Evolutionary conservation across 352 stramenopile species (phyloP).

Genomic region (Phytophthora colocasiae): DNA sequence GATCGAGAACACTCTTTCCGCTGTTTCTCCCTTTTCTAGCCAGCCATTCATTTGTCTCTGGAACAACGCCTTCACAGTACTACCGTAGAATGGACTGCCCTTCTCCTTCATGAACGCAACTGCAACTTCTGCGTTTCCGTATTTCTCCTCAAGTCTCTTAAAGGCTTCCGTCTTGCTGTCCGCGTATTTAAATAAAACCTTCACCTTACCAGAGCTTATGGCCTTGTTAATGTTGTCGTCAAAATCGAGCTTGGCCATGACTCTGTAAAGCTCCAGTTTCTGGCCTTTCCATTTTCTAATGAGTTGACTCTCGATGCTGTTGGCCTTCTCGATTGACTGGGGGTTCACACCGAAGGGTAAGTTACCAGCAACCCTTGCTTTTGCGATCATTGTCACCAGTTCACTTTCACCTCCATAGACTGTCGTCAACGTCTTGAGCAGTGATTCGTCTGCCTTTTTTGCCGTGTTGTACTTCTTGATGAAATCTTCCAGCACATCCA

Average conservation of each 20-base stretch:
- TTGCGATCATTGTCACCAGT: background rate
- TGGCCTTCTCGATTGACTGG: background rate
- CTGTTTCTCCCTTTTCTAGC: background rate
- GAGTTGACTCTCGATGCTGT: background rate
- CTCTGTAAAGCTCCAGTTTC: background rate
- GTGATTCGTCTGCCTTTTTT: background rate
- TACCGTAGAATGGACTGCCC: background rate
- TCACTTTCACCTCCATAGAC: background rate
- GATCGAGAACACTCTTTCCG: background rate
- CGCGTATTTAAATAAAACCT: background rate
- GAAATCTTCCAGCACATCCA: background rate
- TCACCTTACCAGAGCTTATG: background rate
- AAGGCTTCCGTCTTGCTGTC: background rate
- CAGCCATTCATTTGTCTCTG: background rate
- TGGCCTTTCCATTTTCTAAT: background rate
- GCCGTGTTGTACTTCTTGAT: background rate
- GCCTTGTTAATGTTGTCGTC: background rate
- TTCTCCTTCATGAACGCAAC: background rate
- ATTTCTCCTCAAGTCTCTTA: background rate
- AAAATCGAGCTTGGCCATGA: background rate
- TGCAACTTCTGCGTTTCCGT: background rate
- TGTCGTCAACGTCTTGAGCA: background rate
- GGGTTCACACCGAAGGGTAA: too few species aligned
- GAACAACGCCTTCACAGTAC: background rate
- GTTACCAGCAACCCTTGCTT: background rate